phyloP scores from a whole-genome alignment of 2,329 filamentous ascomycete genomes.

The Stemphylium vesicarium region DNA sequence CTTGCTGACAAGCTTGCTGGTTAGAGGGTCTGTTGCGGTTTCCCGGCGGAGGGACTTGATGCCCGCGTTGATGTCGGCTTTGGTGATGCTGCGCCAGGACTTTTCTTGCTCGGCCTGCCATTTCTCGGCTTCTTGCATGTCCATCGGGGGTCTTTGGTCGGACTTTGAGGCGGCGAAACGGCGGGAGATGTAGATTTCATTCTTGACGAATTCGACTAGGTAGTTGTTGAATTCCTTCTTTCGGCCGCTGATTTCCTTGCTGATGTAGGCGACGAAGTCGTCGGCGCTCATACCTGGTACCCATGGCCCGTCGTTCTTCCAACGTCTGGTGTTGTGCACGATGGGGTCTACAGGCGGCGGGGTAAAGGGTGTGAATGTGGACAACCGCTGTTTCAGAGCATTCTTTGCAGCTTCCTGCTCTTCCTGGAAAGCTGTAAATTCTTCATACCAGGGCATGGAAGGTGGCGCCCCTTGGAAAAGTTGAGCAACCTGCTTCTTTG shows the following conservation, averaged over 20 bases:
- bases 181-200: constrained; percentile 41
- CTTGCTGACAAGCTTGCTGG: constrained; percentile 57
- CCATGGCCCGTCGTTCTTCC: constrained; percentile 66
- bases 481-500: not conserved
- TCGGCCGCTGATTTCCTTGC: constrained; percentile 50
- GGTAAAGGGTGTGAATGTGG: constrained; percentile 26
- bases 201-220: constrained; percentile 40
- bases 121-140: constrained; percentile 30
- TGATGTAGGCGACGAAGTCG: constrained; percentile 61
- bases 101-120: constrained; percentile 27
- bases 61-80: constrained; percentile 29
- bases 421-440: constrained; percentile 6
- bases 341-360: constrained; percentile 28
- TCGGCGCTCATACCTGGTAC: constrained; percentile 61
- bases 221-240: constrained; percentile 39
- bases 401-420: constrained; percentile 5
- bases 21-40: constrained; percentile 55
- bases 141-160: constrained; percentile 27
- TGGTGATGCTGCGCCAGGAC: constrained; percentile 36
- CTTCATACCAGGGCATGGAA: constrained; percentile 3
- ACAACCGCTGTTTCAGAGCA: constrained; percentile 17
- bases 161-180: constrained; percentile 24
- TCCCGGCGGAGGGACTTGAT: constrained; percentile 54
- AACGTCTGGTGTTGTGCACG: constrained; percentile 50
- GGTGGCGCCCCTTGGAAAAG: not conserved